A percentile compares a stretch with the other conserved stretches of the same genome.
Conservation (phyloP, 2,329 filamentous ascomycete genomes). For the Colletotrichum noveboracense region DNA sequence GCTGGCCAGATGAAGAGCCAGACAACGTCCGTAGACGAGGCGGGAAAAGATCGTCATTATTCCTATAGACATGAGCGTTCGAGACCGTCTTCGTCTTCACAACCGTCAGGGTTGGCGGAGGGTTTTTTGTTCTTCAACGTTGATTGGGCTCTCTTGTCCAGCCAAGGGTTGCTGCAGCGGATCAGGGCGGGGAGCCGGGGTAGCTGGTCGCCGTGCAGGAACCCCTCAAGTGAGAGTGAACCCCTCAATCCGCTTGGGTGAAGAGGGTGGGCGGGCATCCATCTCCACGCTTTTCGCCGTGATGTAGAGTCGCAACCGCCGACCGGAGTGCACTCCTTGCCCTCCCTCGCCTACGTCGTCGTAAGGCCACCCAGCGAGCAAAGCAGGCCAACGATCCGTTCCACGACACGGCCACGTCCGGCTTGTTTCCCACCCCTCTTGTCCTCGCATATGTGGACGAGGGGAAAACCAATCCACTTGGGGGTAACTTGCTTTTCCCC, state of each 20-base stretch:
- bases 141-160: slow-evolving; percentile 1
- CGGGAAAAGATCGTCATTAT: neutral
- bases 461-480: neutral
- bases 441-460: neutral
- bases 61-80: neutral
- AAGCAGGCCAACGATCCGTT: neutral
- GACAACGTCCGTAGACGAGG: neutral
- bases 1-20: neutral
- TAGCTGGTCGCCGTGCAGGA: slow-evolving; percentile 5
- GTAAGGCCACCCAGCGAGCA: neutral
- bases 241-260: neutral
- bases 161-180: neutral
- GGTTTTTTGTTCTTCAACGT: neutral
- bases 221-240: slow-evolving; percentile 4
- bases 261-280: neutral
- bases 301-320: neutral
- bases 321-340: neutral
- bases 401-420: neutral
- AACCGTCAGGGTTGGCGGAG: neutral
- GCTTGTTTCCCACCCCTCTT: slow-evolving; percentile 8
- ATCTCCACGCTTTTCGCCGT: neutral
- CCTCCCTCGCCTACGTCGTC: neutral
- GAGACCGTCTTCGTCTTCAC: neutral
- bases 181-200: slow-evolving; percentile 12
- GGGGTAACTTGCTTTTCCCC: neutral